A percentile compares a stretch with the other conserved stretches of the same genome.
Evolutionary conservation across 2,329 filamentous ascomycete genomes (phyloP).

Genomic region (Talaromyces albobiverticillius): DNA sequence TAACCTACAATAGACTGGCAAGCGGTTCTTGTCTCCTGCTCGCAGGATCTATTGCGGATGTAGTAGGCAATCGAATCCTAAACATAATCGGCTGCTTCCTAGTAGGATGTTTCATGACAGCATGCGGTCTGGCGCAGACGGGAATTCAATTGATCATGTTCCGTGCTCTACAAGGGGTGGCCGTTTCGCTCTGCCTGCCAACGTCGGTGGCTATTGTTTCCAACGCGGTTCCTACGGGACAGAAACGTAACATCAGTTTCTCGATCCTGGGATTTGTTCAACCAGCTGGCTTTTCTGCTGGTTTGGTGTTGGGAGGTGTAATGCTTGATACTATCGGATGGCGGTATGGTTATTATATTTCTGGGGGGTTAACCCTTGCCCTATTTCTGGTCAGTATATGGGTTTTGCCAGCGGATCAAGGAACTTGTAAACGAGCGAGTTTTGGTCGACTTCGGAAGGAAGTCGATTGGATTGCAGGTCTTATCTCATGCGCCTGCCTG

Average conservation of each 20-base stretch:
- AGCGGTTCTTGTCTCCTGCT: conserved; percentile 47
- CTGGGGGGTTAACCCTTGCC: conserved; percentile 14
- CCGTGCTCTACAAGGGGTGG: conserved; percentile 44
- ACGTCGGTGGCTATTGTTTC: conserved; percentile 49
- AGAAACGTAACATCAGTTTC: conserved; percentile 49
- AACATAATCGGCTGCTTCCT: conserved; percentile 46
- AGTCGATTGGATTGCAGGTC: conserved; percentile 51
- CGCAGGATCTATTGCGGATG: conserved; percentile 48
- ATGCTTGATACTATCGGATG: conserved; percentile 47
- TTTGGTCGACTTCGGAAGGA: conserved; percentile 19
- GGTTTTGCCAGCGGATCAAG: conserved; percentile 8
- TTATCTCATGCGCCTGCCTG: conserved; percentile 42
- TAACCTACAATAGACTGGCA: conserved; percentile 28
- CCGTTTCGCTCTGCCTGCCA: conserved; percentile 46
- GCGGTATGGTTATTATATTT: conserved; percentile 43
- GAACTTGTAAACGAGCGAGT: background rate
- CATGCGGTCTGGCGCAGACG: conserved; percentile 37
- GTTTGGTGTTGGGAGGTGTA: conserved; percentile 49
- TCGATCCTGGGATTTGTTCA: conserved; percentile 48
- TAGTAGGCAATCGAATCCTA: conserved; percentile 45
- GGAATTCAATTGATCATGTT: conserved; percentile 45
- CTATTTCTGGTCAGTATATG: conserved; percentile 11
- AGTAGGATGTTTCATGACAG: conserved; percentile 39
- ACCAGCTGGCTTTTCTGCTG: conserved; percentile 49
- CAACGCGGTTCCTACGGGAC: conserved; percentile 42